Base-by-base conservation (phyloP, 2,329 filamentous ascomycete species). In the Drechslera avenae region DNA sequence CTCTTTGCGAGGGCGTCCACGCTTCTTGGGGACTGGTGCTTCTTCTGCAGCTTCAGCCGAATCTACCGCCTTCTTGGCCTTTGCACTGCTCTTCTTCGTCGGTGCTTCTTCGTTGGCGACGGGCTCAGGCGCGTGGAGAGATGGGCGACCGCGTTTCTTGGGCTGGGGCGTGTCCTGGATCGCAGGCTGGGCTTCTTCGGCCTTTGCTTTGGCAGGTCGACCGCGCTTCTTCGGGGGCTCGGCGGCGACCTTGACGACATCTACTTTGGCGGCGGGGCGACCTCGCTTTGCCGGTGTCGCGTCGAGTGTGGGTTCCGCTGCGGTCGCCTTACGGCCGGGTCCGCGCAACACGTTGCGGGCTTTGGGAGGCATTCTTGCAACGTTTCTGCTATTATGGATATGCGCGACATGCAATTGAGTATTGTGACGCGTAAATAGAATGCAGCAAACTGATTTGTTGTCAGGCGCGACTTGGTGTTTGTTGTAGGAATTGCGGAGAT, bases 211-310 rank as follows among this genome's bases (percentile, higher is more conserved):
- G 3, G 58, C 43, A 0, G 57, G 59, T n/a, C 62, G 59, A 9
- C 63, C 62, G 39, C 62, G 64, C 45, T 59, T 65, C 48, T 60
- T 63, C 1, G 60, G 60, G 7, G 50, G 28, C 23, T 54, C 57
- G 10, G 39, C 21, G 7, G 49, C 41, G 30, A 21, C 36, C 1
- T 44, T 47, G 7, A 39, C 32, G 2, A 40, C 32, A 10, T 46
- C 44, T 3, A 33, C 14, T 42, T 53, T 62, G 3, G 61, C 42
- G 4, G 61, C 42, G n/a, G 58, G 37, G 45, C 62, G 62, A 41
- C 57, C 59, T 46, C 60, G 59, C 50, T 58, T 63, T 35, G 51
- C 50, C 5, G 54, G 46, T 17, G 17, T 31, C 30, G 50, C 47
- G 16, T 55, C 31, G 12, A 56, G 44, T 4, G 40, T 28, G 8